Percentiles rank a stretch among this genome's conserved stretches.
Conservation (phyloP, 2,329 filamentous ascomycete species). For the Albophoma yamanashiensis region DNA sequence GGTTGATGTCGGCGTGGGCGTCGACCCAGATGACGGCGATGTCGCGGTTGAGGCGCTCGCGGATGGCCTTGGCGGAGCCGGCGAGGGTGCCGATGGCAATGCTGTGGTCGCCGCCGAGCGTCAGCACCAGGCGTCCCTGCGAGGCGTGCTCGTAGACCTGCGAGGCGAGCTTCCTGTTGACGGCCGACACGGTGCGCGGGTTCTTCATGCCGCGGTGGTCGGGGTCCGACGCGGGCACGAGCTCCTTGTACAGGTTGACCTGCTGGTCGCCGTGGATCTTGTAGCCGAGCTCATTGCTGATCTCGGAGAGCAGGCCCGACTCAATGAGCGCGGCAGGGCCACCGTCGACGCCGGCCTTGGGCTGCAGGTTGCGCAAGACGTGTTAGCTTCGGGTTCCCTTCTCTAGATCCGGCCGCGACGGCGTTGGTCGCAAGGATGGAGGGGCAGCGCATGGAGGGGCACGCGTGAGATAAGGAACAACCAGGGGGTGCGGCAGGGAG, state of each 20-base stretch:
- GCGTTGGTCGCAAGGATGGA: background rate
- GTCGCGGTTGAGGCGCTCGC: slow-evolving; percentile 71
- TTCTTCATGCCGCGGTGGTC: slow-evolving; percentile 91
- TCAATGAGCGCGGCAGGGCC: slow-evolving; percentile 84
- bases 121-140: slow-evolving; percentile 78
- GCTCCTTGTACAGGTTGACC: slow-evolving; percentile 72
- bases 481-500: background rate
- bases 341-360: slow-evolving; percentile 84
- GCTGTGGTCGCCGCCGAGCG: slow-evolving; percentile 89
- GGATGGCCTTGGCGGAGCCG: slow-evolving; percentile 75
- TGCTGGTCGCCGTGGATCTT: slow-evolving; percentile 72
- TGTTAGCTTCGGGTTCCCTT: background rate
- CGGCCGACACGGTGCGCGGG: slow-evolving; percentile 73
- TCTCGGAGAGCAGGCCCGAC: slow-evolving; percentile 73
- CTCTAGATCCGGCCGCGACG: background rate
- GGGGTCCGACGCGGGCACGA: slow-evolving; percentile 62
- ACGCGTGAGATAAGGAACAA: background rate
- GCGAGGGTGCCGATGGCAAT: slow-evolving; percentile 92
- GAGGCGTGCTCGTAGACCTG: slow-evolving; percentile 84
- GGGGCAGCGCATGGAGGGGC: background rate
- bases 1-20: slow-evolving; percentile 96
- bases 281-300: slow-evolving; percentile 80
- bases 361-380: slow-evolving; percentile 33
- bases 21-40: slow-evolving; percentile 98
- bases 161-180: slow-evolving; percentile 66